These are phyloP conservation scores for Chenopodium berlandieri DNA, from an alignment of 148 eudicot genomes.

Conservation along the genomic window DNA sequence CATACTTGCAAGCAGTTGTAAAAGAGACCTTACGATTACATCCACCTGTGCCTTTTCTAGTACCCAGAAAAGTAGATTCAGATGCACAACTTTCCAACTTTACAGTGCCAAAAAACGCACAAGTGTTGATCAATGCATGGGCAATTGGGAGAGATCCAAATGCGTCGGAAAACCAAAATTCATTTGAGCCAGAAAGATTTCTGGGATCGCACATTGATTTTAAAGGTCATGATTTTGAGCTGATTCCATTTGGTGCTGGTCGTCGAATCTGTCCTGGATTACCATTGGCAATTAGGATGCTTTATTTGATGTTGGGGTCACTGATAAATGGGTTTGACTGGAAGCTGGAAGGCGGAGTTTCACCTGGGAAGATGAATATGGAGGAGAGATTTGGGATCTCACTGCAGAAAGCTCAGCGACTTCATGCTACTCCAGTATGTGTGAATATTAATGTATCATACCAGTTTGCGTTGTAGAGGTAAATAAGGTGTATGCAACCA, in stretches of 20 bases:
- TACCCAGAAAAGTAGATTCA: slow-evolving; percentile 19
- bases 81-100: slow-evolving; percentile 13
- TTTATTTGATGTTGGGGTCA: slow-evolving; percentile 25
- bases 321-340: slow-evolving; percentile 29
- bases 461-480: not conserved
- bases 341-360: slow-evolving; percentile 25
- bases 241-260: slow-evolving; percentile 27
- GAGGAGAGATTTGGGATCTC: slow-evolving; percentile 25
- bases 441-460: not conserved
- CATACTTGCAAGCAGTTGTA: not conserved
- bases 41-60: slow-evolving; percentile 14
- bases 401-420: slow-evolving; percentile 25
- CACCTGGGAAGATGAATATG: slow-evolving; percentile 22
- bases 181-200: slow-evolving; percentile 29
- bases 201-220: slow-evolving; percentile 14
- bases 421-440: slow-evolving; percentile 16
- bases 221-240: slow-evolving; percentile 26
- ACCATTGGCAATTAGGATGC: slow-evolving; percentile 22
- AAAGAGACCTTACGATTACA: not conserved
- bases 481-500: not conserved
- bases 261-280: slow-evolving; percentile 28
- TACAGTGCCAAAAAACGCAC: slow-evolving; percentile 23
- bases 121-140: slow-evolving; percentile 27
- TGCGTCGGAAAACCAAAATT: slow-evolving; percentile 22
- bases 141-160: slow-evolving; percentile 26